Percentiles rank a stretch among this genome's conserved stretches.
Conservation (phyloP, 1,284 basidiomycete species). For the Sanghuangporus sanghuang region DNA sequence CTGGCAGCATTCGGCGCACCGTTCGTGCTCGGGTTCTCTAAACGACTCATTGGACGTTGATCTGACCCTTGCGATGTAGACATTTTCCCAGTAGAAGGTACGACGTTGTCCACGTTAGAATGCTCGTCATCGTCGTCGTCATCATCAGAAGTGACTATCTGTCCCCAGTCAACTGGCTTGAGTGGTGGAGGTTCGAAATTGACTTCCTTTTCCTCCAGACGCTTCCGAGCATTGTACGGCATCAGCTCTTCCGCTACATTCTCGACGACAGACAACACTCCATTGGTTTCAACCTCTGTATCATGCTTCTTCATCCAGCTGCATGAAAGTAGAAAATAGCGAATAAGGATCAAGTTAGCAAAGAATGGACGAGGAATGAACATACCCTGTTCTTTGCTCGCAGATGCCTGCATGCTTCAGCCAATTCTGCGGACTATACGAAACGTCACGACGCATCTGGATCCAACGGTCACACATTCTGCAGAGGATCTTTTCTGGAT, state of each 20-base stretch:
- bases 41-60: not conserved
- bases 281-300: not conserved
- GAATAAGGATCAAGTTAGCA: not conserved
- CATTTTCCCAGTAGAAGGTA: not conserved
- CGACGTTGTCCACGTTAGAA: not conserved
- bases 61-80: not conserved
- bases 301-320: conserved; percentile 2
- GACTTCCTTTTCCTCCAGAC: not conserved
- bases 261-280: not conserved
- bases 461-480: conserved; percentile 18
- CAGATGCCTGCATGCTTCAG: conserved; percentile 18
- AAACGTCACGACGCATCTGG: conserved; percentile 17
- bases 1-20: not conserved
- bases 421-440: conserved; percentile 18
- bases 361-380: not conserved
- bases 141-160: conserved; percentile 9
- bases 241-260: conserved; percentile 2
- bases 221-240: conserved; percentile 12
- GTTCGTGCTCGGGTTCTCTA: not conserved
- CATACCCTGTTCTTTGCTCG: conserved; percentile 14
- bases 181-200: not conserved
- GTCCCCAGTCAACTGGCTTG: conserved; percentile 15
- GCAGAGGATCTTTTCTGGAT: conserved; percentile 16
- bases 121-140: conserved; percentile 8
- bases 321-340: not conserved